Base-by-base conservation (phyloP, 805 yeast species). In the Barnettozyma populi region DNA sequence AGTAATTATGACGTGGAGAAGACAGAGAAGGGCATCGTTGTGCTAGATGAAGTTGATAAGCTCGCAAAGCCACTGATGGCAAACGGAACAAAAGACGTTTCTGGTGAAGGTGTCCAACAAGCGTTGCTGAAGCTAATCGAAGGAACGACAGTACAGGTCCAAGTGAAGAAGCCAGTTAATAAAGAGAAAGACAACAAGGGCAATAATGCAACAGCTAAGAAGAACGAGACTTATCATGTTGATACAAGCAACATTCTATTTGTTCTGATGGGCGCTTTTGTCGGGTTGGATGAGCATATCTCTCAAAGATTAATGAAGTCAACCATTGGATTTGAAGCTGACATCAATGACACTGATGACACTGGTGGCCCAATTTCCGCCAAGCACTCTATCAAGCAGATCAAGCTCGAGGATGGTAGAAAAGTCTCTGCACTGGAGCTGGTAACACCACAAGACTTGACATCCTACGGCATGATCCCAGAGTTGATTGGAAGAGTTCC, bases 21-120 rank as follows among this genome's bases (percentile, higher is more conserved):
- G 35, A 74, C 80, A 25, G 80, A 79, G 54, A 69, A 71, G 47
- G 86, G 86, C 5, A 78, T 79, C 25, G 70, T 80, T 43, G 84
- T 80, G 4, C 58, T 80, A 4, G 84, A 80, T 59, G 85, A 80
- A 55, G 65, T 79, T 19, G 84, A 80, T 53, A 80, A 79, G 51
- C 57, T 80, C 10, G 74, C 84, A 0, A 76, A 75, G 52, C 76
- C 78, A 1, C 61, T 73, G 1, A 68, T 70, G 11, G 62, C 66
- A 32, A 67, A 68, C 31, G 80, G 79, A 4, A 70, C 78, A 0
- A 75, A 77, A 51, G 85, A 79, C 59, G 80, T 79, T 2, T 69
- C 82, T 1, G 85, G 85, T 7, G 84, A 80, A 60, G 84, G 85
- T 43, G 84, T 80, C 16, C 85, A 79, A 53, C 84, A 79, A 54